Conservation (phyloP, 2,329 filamentous ascomycete species). For the Calonectria montana region DNA sequence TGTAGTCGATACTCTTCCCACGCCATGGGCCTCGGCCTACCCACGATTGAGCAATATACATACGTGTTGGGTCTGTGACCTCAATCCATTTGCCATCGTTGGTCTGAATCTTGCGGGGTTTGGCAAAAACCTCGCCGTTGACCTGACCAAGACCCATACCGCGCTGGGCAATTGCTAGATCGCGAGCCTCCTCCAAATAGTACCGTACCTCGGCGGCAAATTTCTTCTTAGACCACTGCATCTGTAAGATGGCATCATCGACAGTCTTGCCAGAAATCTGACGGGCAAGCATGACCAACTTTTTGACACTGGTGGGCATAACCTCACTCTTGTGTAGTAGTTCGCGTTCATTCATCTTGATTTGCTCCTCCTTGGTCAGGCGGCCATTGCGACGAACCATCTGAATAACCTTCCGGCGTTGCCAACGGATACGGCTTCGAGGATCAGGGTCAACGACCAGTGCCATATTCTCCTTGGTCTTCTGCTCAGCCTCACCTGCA, state of each 20-base stretch:
- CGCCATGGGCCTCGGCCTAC: slow-evolving; percentile 80
- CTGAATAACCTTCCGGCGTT: slow-evolving; percentile 85
- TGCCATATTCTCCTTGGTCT: slow-evolving; percentile 65
- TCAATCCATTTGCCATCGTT: slow-evolving; percentile 80
- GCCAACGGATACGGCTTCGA: slow-evolving; percentile 76
- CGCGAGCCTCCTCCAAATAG: slow-evolving; percentile 83
- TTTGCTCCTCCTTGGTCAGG: slow-evolving; percentile 69
- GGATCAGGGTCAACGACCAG: slow-evolving; percentile 81
- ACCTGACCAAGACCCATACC: slow-evolving; percentile 82
- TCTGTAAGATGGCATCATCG: slow-evolving; percentile 92
- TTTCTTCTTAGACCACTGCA: slow-evolving; percentile 96
- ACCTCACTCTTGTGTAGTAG: slow-evolving; percentile 71
- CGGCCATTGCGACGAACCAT: slow-evolving; percentile 71
- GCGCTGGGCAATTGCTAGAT: slow-evolving; percentile 80
- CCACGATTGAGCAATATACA: slow-evolving; percentile 95
- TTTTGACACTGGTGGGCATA: slow-evolving; percentile 91
- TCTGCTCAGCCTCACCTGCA: slow-evolving; percentile 50
- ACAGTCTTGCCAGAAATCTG: slow-evolving; percentile 96
- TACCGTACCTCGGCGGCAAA: slow-evolving; percentile 82
- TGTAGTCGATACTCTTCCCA: slow-evolving; percentile 70
- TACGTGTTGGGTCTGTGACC: slow-evolving; percentile 78
- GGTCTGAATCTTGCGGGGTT: slow-evolving; percentile 69
- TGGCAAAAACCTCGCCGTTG: slow-evolving; percentile 53
- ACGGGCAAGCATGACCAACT: slow-evolving; percentile 84
- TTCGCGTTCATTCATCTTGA: slow-evolving; percentile 73